phyloP scores from a whole-genome alignment of 2,329 filamentous ascomycete genomes.

The Rhinocladiella mackenziei region DNA sequence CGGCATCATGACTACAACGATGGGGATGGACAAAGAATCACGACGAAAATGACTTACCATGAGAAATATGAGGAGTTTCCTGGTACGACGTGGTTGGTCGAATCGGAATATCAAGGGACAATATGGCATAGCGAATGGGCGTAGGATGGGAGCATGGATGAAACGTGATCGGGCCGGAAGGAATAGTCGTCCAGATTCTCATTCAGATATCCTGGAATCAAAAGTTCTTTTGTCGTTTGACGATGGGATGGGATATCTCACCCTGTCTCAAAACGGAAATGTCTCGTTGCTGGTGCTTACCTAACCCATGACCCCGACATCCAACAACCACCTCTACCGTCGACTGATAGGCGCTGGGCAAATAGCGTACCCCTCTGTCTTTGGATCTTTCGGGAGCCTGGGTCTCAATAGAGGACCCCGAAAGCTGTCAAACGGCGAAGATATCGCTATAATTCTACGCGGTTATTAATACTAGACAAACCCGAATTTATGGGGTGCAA shows the following conservation, averaged over 20 bases:
- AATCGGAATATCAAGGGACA: slow-evolving; percentile 2
- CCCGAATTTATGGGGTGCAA: too few relatives aligned
- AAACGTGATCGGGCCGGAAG: not conserved
- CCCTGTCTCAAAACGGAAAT: too few relatives aligned
- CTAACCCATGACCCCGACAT: too few relatives aligned
- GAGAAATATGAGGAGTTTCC: not conserved
- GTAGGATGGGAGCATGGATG: not conserved
- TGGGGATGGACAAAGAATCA: not conserved
- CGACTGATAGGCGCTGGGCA: too few relatives aligned
- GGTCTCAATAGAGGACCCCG: too few relatives aligned
- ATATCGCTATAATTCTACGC: too few relatives aligned
- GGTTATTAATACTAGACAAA: too few relatives aligned
- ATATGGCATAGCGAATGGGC: slow-evolving; percentile 17
- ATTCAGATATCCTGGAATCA: slow-evolving; percentile 5
- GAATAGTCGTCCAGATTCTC: not conserved
- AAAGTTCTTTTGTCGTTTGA: slow-evolving; percentile 2
- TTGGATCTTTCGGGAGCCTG: too few relatives aligned
- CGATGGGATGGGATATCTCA: not conserved
- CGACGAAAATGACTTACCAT: not conserved
- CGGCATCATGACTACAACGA: not conserved
- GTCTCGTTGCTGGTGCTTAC: not conserved
- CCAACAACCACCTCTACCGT: too few relatives aligned
- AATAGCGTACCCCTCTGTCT: too few relatives aligned
- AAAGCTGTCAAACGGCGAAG: too few relatives aligned
- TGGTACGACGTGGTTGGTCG: not conserved